A percentile compares a stretch with the other conserved stretches of the same genome.
phyloP scores from a whole-genome alignment of 1,139 yeast genomes.

The Blastobotrys apis region DNA sequence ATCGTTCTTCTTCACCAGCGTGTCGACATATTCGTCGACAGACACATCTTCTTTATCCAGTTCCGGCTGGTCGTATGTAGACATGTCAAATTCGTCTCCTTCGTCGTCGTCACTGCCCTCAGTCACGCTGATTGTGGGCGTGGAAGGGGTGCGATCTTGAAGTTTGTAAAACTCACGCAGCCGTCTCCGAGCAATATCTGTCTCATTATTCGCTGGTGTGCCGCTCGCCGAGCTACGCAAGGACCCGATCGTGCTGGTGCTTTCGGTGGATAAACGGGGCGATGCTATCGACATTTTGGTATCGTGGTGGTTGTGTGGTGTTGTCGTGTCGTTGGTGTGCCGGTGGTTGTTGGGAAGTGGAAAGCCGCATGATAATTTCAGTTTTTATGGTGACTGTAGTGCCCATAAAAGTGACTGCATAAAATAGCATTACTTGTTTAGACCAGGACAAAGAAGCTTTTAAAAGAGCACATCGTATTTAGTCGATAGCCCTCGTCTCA shows the following conservation, averaged over 20 bases:
- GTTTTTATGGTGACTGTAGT: too few species aligned
- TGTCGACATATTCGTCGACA: conserved; percentile 28
- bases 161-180: conserved; percentile 41
- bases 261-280: conserved; percentile 7
- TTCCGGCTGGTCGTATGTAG: conserved; percentile 12
- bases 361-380: too few species aligned
- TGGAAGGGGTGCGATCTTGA: conserved; percentile 19
- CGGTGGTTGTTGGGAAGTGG: too few species aligned
- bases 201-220: too few species aligned
- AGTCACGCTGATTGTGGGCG: neutral
- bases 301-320: neutral
- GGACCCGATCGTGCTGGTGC: conserved; percentile 8
- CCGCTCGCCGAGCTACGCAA: conserved; percentile 3
- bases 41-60: conserved; percentile 17
- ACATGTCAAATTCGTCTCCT: conserved; percentile 10
- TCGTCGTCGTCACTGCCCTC: conserved; percentile 11
- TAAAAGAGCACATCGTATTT: too few species aligned
- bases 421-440: too few species aligned
- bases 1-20: conserved; percentile 26
- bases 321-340: too few species aligned
- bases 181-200: conserved; percentile 30
- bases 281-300: conserved; percentile 1
- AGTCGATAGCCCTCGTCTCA: too few species aligned
- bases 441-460: too few species aligned
- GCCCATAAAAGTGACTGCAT: too few species aligned